phyloP scores from a whole-genome alignment of 176 grass and related monocot species.

The Lolium multiflorum region DNA sequence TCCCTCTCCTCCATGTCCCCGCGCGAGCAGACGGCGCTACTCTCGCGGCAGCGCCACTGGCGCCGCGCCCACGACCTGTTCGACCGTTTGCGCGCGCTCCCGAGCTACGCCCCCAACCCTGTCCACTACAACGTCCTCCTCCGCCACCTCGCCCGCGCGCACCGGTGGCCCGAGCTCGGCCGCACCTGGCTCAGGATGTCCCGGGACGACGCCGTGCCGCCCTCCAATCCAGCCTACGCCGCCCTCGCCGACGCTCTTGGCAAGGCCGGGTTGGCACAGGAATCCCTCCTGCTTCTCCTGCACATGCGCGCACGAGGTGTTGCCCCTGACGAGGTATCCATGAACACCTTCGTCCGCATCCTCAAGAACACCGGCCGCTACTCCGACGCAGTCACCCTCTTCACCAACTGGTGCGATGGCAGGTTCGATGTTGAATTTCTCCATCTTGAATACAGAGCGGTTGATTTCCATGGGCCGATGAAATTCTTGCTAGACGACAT shows the following conservation, averaged over 20 bases:
- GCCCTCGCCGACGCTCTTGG: slow-evolving; percentile 68
- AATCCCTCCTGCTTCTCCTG: slow-evolving; percentile 62
- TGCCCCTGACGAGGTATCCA: slow-evolving; percentile 65
- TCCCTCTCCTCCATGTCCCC: slow-evolving; percentile 51
- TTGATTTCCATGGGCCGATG: slow-evolving; percentile 49
- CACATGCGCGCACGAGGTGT: slow-evolving; percentile 64
- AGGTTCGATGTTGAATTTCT: slow-evolving; percentile 60
- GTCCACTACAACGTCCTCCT: slow-evolving; percentile 68
- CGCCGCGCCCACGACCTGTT: slow-evolving; percentile 57
- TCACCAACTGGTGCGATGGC: slow-evolving; percentile 64
- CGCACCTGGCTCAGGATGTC: slow-evolving; percentile 54
- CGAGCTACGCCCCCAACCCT: slow-evolving; percentile 57
- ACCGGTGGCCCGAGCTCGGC: slow-evolving; percentile 60
- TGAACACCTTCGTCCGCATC: slow-evolving; percentile 70
- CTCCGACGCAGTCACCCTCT: slow-evolving; percentile 49
- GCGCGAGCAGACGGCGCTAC: slow-evolving; percentile 55
- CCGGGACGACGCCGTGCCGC: slow-evolving; percentile 41
- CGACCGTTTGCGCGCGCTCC: slow-evolving; percentile 54
- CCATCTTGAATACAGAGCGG: slow-evolving; percentile 41
- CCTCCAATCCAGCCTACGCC: slow-evolving; percentile 67
- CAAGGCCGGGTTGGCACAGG: slow-evolving; percentile 58
- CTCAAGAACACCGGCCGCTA: slow-evolving; percentile 63
- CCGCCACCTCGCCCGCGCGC: slow-evolving; percentile 64
- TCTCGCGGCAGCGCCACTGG: slow-evolving; percentile 71
- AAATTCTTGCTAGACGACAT: slow-evolving; percentile 58